These are phyloP conservation scores for Thuja plicata DNA, from an alignment of 83 land plant species.

Conservation along the genomic window DNA sequence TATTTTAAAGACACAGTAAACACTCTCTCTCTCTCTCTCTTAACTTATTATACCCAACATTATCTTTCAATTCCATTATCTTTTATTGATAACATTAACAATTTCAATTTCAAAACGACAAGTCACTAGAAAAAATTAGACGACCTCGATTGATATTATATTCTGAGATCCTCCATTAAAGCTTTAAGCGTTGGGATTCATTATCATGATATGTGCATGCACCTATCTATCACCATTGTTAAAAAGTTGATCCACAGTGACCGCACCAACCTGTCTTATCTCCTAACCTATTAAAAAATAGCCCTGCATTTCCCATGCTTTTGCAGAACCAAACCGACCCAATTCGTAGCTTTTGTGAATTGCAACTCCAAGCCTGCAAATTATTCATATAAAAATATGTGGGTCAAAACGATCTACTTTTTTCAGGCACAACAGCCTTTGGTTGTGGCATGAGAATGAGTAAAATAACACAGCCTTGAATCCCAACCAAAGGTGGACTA, in stretches of 20 bases:
- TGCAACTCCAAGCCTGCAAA: background rate
- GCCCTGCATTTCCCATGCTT: background rate
- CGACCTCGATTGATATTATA: background rate
- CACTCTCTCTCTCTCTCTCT: no score
- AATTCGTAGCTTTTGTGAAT: no score
- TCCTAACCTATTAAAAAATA: no score
- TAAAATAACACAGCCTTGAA: background rate
- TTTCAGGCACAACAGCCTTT: background rate
- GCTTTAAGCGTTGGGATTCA: background rate
- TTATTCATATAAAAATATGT: background rate
- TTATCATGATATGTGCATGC: background rate
- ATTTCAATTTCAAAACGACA: no score
- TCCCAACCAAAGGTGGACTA: background rate
- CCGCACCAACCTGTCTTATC: background rate
- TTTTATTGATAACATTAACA: no score
- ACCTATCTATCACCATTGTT: background rate
- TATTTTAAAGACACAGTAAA: no score
- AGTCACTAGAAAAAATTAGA: background rate
- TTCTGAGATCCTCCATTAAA: background rate
- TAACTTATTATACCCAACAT: no score
- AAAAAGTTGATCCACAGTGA: background rate
- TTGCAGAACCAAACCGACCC: background rate
- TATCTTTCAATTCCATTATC: no score
- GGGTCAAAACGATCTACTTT: background rate
- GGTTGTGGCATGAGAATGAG: background rate